phyloP scores from a whole-genome alignment of 2,329 filamentous ascomycete genomes.

The Orbilia brochopaga region DNA sequence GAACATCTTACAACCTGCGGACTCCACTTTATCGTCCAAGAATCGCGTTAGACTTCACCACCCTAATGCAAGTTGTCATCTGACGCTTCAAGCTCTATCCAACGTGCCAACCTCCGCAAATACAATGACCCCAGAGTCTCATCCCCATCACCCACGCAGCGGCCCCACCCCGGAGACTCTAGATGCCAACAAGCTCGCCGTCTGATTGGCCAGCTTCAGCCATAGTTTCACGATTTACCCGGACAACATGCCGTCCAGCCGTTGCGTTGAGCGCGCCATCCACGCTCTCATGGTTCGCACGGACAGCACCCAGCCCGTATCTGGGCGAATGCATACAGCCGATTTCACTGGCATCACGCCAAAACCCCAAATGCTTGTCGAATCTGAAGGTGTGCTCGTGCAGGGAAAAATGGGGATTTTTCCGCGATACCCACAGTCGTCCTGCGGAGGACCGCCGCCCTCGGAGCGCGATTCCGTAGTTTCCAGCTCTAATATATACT shows the following conservation, averaged over 20 bases:
- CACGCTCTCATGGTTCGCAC: constrained; percentile 11
- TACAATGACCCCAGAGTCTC: constrained; percentile 15
- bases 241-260: constrained; percentile 20
- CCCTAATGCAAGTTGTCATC: background rate
- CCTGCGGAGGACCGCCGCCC: constrained; percentile 14
- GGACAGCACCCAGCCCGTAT: constrained; percentile 30
- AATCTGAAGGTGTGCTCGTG: background rate
- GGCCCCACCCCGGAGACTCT: constrained; percentile 32
- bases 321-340: constrained; percentile 38
- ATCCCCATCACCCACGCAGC: background rate
- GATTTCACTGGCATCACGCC: constrained; percentile 38
- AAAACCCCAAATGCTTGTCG: constrained; percentile 22
- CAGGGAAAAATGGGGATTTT: constrained; percentile 14
- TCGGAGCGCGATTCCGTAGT: constrained; percentile 32
- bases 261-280: constrained; percentile 34
- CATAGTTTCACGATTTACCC: constrained; percentile 50
- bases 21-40: background rate
- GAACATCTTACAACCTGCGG: background rate
- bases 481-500: constrained; percentile 37
- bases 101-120: background rate
- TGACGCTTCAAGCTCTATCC: constrained; percentile 10
- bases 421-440: constrained; percentile 35
- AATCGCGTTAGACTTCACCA: background rate
- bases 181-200: constrained; percentile 4
- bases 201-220: constrained; percentile 41